phyloP scores from a whole-genome alignment of 495 filamentous ascomycete genomes.

The Pyrenula aspistea region DNA sequence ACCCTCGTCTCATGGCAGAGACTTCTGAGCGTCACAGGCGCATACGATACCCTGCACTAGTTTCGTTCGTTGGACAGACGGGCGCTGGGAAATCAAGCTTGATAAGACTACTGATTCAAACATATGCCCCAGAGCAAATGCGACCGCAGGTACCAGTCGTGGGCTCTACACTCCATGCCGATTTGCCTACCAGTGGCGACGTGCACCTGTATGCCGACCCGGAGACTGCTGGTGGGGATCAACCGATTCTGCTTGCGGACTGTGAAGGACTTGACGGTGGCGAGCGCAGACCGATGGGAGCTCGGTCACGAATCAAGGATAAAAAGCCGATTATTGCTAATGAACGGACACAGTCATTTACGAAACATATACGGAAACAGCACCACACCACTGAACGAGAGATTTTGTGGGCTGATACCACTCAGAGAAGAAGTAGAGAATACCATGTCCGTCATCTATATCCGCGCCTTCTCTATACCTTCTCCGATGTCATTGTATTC shows the following conservation, averaged over 20 bases:
- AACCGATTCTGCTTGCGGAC: slow-evolving; percentile 43
- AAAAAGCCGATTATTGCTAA: slow-evolving; percentile 18
- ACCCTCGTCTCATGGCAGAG: slow-evolving; percentile 24
- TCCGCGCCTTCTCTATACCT: slow-evolving; percentile 30
- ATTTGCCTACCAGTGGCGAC: slow-evolving; percentile 37
- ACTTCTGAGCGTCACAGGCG: neutral
- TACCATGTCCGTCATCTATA: slow-evolving; percentile 19
- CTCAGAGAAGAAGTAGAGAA: slow-evolving; percentile 5
- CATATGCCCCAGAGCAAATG: slow-evolving; percentile 7
- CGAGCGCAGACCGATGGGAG: slow-evolving; percentile 5
- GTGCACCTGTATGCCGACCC: slow-evolving; percentile 56
- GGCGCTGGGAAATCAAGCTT: slow-evolving; percentile 45
- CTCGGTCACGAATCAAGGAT: neutral
- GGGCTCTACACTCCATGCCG: slow-evolving; percentile 18
- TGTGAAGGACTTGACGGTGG: slow-evolving; percentile 28
- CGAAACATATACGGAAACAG: slow-evolving; percentile 20
- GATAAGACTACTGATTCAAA: slow-evolving; percentile 35
- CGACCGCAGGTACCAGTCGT: slow-evolving; percentile 28
- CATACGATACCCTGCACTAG: slow-evolving; percentile 16
- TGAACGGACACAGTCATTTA: slow-evolving; percentile 23
- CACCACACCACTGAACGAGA: slow-evolving; percentile 2
- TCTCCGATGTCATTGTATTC: slow-evolving; percentile 42
- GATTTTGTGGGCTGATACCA: slow-evolving; percentile 3
- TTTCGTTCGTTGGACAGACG: slow-evolving; percentile 25
- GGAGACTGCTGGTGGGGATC: slow-evolving; percentile 23